Evolutionary conservation across 108 stramenopile genomes (phyloP).

Genomic region (Nitzschia sp.): DNA sequence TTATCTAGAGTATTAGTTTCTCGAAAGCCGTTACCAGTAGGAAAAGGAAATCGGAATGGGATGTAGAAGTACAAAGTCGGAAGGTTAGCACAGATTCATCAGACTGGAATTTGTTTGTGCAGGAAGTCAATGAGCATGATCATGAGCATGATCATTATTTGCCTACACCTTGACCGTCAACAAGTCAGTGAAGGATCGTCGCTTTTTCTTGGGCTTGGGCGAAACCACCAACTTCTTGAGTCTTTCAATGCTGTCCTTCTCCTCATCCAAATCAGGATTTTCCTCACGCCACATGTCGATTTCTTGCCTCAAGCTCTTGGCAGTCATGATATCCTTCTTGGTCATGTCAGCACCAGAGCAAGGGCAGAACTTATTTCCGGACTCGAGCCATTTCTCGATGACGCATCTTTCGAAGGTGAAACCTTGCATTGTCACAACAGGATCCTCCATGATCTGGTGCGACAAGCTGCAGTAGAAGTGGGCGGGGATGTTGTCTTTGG

Average conservation of each 20-base stretch:
- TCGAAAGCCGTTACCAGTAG: too few relatives aligned
- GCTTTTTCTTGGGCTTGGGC: not conserved
- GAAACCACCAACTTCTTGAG: not conserved
- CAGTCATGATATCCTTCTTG: slow-evolving; percentile 2
- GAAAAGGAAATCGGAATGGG: too few relatives aligned
- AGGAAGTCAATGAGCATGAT: too few relatives aligned
- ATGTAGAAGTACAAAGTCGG: too few relatives aligned
- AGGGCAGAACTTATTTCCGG: slow-evolving; percentile 11
- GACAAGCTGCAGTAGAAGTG: slow-evolving; percentile 8
- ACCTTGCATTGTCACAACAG: slow-evolving; percentile 2
- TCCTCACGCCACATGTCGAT: slow-evolving; percentile 11
- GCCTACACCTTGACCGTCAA: too few relatives aligned
- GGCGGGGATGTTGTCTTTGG: not conserved
- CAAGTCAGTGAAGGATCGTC: not conserved
- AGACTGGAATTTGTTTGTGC: too few relatives aligned
- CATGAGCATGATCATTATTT: too few relatives aligned
- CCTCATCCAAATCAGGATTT: not conserved
- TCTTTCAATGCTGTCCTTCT: not conserved
- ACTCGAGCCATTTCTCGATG: not conserved
- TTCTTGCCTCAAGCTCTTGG: slow-evolving; percentile 1
- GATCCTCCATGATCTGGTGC: slow-evolving; percentile 6
- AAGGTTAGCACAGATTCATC: too few relatives aligned
- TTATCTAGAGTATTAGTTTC: too few relatives aligned
- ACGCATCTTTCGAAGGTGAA: slow-evolving; percentile 1
- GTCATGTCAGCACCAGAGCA: slow-evolving; percentile 9